Conservation (phyloP, 2,329 filamentous ascomycete species). For the Fusarium fujikuroi region DNA sequence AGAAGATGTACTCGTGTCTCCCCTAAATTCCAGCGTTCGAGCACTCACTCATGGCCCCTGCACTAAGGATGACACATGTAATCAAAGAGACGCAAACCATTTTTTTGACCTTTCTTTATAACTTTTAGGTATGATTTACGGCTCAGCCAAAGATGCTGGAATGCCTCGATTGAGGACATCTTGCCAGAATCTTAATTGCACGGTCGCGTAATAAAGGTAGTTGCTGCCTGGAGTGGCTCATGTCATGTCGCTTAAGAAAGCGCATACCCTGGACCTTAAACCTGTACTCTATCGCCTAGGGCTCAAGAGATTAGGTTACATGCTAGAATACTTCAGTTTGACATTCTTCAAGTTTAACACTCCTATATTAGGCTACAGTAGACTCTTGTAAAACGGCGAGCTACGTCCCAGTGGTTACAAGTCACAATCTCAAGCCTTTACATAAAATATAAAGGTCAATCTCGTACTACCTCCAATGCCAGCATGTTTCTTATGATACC, state of each 20-base stretch:
- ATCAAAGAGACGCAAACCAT: background rate
- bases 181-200: background rate
- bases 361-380: background rate
- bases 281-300: no score
- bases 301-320: background rate
- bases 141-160: background rate
- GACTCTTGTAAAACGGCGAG: background rate
- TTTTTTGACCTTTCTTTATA: background rate
- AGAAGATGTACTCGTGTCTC: background rate
- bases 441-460: no score
- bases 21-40: background rate
- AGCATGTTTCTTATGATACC: no score
- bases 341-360: no score
- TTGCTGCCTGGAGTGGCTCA: background rate
- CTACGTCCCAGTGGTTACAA: no score
- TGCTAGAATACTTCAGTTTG: background rate
- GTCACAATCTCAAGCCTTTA: rapidly evolving
- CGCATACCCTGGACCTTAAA: no score
- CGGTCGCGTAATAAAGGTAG: background rate
- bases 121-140: background rate
- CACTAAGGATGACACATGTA: background rate
- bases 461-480: background rate
- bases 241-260: background rate
- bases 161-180: no score
- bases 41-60: background rate